Evolutionary conservation across 441 rosid species (phyloP).

Genomic region (Syzygium malaccense): DNA sequence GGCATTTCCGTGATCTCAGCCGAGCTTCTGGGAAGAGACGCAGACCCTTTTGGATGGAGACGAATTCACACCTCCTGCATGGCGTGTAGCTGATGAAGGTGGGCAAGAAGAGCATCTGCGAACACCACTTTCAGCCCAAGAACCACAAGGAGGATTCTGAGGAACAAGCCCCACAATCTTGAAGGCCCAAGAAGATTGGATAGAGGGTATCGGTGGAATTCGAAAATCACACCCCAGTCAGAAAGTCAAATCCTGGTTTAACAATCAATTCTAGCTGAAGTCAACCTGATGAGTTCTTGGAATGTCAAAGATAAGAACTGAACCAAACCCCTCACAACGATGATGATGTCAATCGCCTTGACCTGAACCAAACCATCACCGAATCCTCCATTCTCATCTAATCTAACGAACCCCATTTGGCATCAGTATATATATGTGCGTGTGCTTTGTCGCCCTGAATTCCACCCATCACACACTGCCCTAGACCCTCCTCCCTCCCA

Average conservation of each 20-base stretch:
- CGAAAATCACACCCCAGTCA: neutral
- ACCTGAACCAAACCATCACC: slow-evolving; percentile 7
- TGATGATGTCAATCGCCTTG: neutral
- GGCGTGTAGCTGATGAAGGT: neutral
- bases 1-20: slow-evolving; percentile 28
- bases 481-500: slow-evolving; percentile 8
- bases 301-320: slow-evolving; percentile 6
- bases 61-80: neutral
- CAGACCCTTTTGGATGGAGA: neutral
- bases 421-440: neutral
- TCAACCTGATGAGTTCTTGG: neutral
- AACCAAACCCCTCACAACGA: slow-evolving; percentile 25
- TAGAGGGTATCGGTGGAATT: neutral
- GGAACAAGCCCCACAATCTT: neutral
- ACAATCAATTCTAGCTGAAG: neutral
- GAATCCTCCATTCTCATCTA: slow-evolving; percentile 11
- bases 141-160: neutral
- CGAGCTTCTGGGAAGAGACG: neutral
- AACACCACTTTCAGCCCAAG: neutral
- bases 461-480: neutral
- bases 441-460: neutral
- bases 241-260: neutral
- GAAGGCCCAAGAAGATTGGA: neutral
- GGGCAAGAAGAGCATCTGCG: neutral
- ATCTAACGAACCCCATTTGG: slow-evolving; percentile 38